phyloP scores from a whole-genome alignment of 2,329 filamentous ascomycete genomes.

The Periconia macrospinosa region DNA sequence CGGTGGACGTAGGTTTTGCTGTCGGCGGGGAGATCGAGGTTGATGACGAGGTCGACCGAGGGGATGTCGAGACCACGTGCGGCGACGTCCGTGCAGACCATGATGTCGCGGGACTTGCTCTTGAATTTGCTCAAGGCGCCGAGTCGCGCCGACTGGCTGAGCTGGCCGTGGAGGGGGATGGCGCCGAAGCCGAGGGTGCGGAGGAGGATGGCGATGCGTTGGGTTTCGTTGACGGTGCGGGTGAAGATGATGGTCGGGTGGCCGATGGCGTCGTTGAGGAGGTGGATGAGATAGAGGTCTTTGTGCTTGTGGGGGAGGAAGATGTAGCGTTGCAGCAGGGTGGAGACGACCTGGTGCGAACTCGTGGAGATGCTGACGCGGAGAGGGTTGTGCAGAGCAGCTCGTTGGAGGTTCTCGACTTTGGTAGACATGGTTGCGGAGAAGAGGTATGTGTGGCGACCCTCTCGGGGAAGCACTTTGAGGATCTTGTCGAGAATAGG shows the following conservation, averaged over 20 bases:
- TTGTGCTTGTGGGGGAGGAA: slow-evolving; percentile 79
- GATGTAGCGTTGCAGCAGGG: slow-evolving; percentile 81
- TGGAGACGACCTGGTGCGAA: slow-evolving; percentile 90
- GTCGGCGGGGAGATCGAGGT: slow-evolving; percentile 81
- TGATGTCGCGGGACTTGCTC: slow-evolving; percentile 75
- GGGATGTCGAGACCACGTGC: slow-evolving; percentile 91
- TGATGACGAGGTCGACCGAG: slow-evolving; percentile 84
- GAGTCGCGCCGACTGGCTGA: slow-evolving; percentile 83
- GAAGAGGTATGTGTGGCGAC: slow-evolving; percentile 74
- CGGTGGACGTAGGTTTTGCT: slow-evolving; percentile 90
- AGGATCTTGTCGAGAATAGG: slow-evolving; percentile 91
- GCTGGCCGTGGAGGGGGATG: slow-evolving; percentile 89
- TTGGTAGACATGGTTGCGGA: slow-evolving; percentile 93
- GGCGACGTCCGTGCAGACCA: slow-evolving; percentile 93
- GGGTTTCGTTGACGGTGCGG: slow-evolving; percentile 86
- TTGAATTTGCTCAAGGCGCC: slow-evolving; percentile 91
- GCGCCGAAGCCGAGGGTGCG: slow-evolving; percentile 84
- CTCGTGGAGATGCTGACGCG: slow-evolving; percentile 78
- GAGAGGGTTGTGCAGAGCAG: slow-evolving; percentile 81
- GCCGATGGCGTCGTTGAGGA: slow-evolving; percentile 85
- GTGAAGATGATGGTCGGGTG: slow-evolving; percentile 89
- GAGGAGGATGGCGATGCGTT: slow-evolving; percentile 80
- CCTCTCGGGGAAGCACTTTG: slow-evolving; percentile 71
- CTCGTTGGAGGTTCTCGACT: slow-evolving; percentile 88
- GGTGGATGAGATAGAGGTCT: slow-evolving; percentile 83